A percentile compares a stretch with the other conserved stretches of the same genome.
Conservation (phyloP, 2,329 filamentous ascomycete species). For the Ophiocordyceps robertsii region DNA sequence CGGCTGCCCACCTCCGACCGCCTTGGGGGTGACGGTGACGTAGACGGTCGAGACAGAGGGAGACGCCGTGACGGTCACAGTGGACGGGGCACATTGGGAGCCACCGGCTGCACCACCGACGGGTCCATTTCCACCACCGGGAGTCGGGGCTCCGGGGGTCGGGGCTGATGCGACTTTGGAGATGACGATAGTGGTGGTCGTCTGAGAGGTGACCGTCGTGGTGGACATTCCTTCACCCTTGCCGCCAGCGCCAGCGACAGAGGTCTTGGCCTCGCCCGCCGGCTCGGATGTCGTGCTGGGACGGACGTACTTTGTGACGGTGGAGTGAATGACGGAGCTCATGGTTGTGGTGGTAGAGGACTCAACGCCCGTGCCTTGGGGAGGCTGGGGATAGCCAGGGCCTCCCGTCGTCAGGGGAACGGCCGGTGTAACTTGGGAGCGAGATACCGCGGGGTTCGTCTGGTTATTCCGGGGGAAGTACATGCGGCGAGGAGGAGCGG, state of each 20-base stretch:
- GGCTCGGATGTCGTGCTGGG: conserved; percentile 8
- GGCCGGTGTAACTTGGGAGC: not conserved
- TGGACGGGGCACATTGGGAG: not conserved
- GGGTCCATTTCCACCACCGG: not conserved
- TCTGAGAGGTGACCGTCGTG: conserved; percentile 17
- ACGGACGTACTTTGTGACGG: conserved; percentile 2
- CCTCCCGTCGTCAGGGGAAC: not conserved
- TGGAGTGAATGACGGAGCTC: not conserved
- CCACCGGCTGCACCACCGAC: not conserved
- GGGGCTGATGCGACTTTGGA: conserved; percentile 3
- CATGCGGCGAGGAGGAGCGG: conserved; percentile 19
- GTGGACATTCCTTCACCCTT: conserved; percentile 4
- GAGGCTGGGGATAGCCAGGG: not conserved
- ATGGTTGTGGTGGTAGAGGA: conserved; percentile 36
- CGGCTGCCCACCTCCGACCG: conserved; percentile 8
- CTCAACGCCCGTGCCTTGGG: not conserved
- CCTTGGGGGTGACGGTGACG: conserved; percentile 16
- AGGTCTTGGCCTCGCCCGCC: conserved; percentile 6
- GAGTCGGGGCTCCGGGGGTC: not conserved
- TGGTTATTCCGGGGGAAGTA: conserved; percentile 16
- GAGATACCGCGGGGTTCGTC: conserved; percentile 5
- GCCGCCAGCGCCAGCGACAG: conserved; percentile 3
- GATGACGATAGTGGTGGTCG: conserved; percentile 20
- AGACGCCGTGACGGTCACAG: conserved; percentile 20
- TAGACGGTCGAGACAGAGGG: conserved; percentile 21